These are phyloP conservation scores for Eucalyptus coolabah DNA, from an alignment of 345 rosid species.

Conservation along the genomic window DNA sequence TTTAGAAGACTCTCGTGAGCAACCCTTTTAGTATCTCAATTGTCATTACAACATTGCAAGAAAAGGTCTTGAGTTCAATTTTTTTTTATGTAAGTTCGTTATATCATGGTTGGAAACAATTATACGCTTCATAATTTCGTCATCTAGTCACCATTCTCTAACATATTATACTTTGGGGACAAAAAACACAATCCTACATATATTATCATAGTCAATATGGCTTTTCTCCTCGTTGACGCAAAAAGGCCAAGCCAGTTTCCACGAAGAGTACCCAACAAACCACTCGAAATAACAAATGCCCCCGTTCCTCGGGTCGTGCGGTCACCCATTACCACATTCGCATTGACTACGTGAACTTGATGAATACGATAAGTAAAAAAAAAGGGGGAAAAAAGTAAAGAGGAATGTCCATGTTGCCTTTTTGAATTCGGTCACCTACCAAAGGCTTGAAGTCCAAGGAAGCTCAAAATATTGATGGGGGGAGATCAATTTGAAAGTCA, in stretches of 20 bases:
- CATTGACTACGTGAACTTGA: not conserved
- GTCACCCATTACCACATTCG: not conserved
- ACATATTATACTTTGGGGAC: not conserved
- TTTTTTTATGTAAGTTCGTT: not conserved
- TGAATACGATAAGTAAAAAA: not conserved
- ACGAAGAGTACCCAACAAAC: not conserved
- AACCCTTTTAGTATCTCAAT: not conserved
- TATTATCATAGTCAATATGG: not conserved
- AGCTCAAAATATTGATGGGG: not conserved
- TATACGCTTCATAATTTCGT: not conserved
- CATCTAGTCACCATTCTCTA: not conserved
- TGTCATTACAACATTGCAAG: not conserved
- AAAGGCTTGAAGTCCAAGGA: not conserved
- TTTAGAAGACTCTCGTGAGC: not conserved
- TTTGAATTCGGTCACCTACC: not conserved
- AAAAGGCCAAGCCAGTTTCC: not conserved
- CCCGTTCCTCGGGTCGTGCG: not conserved
- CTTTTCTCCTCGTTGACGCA: not conserved
- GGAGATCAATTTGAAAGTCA: not conserved
- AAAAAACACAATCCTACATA: not conserved
- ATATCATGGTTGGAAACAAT: not conserved
- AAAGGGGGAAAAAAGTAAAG: not conserved
- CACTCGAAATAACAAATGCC: not conserved
- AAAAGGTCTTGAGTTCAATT: not conserved
- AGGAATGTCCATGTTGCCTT: not conserved